Base-by-base conservation (phyloP, 768 basidiomycete genomes). In the Termitomyces sp. region DNA sequence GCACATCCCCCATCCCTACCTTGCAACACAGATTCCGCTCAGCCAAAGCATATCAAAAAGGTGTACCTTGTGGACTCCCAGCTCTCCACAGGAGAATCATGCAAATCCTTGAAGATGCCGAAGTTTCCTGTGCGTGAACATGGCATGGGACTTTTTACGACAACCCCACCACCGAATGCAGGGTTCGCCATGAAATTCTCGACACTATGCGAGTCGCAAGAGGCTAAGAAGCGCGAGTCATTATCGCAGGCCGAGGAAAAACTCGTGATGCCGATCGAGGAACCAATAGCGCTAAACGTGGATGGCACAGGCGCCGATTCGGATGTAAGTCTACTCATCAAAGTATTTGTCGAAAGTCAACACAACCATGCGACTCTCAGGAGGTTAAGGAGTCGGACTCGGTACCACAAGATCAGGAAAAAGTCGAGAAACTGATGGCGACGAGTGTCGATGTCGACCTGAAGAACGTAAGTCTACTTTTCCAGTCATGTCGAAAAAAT, bases 391-490 rank as follows among this genome's bases (percentile, higher is more conserved):
- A 10, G 9, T 34, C 19, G 19, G 47, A 10, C 21, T 11, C 34
- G 17, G 21, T 35, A 9, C 7, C 2, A 1, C 34, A 35, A 48
- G 34, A 22, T 15, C 47, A 35, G 8, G 34, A 37, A 22, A 19
- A 22, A 14, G 22, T 4, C n/a, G 37, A 49, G 17, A 26, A 37
- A 17, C 35, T 51, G 11, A 24, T 41, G 35, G 43, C n/a, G 15
- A 55, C 57, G 44, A 45, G 55, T 14, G 46, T 57, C 2, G 47
- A 60, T 51, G 48, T n/a, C n/a, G n/a, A n/a, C n/a, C n/a, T n/a
- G n/a, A n/a, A n/a, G 34, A 35, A 19, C 35, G 47, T 48, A 22
- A 34, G 47, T 11, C 14, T 1, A 22, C 34, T 32, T 21, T 5
- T 21, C 2, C 1, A 22, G 6, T 6, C 9, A 8, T 34, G 30